Conservation (phyloP, 2,329 filamentous ascomycete genomes). For the Xenoacremonium recifei region DNA sequence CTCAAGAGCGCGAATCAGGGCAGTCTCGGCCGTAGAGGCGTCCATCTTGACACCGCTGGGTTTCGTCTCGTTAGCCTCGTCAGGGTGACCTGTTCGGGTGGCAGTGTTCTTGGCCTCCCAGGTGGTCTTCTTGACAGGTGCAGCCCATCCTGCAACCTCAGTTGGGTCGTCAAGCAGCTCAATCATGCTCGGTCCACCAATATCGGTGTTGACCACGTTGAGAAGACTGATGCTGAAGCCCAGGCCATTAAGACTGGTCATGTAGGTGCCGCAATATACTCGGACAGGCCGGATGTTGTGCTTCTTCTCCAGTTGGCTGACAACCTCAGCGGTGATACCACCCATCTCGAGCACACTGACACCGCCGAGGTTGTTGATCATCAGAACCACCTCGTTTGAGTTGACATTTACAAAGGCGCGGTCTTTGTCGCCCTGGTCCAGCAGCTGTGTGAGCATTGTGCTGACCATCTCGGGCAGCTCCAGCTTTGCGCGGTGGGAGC, state of each 20-base stretch:
- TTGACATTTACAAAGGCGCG: slow-evolving; percentile 67
- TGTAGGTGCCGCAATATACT: slow-evolving; percentile 68
- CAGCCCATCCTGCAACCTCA: slow-evolving; percentile 69
- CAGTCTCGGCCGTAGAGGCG: slow-evolving; percentile 44
- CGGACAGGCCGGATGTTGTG: slow-evolving; percentile 63
- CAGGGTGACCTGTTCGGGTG: slow-evolving; percentile 40
- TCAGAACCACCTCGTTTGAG: slow-evolving; percentile 62
- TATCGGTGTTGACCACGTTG: slow-evolving; percentile 59
- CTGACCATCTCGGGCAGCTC: slow-evolving; percentile 54
- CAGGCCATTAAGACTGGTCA: slow-evolving; percentile 75
- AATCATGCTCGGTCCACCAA: slow-evolving; percentile 61
- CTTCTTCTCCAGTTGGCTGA: slow-evolving; percentile 55
- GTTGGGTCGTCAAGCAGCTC: slow-evolving; percentile 68
- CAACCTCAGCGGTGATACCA: slow-evolving; percentile 68
- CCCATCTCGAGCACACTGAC: slow-evolving; percentile 71
- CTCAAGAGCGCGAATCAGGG: slow-evolving; percentile 57
- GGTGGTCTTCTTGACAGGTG: slow-evolving; percentile 59
- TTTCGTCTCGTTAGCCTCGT: slow-evolving; percentile 32
- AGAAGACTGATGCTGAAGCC: slow-evolving; percentile 74
- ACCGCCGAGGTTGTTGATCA: slow-evolving; percentile 76
- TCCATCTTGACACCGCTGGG: slow-evolving; percentile 55
- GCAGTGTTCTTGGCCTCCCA: slow-evolving; percentile 59
- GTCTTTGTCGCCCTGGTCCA: slow-evolving; percentile 65
- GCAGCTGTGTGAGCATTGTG: slow-evolving; percentile 68
- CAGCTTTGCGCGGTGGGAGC: slow-evolving; percentile 51